phyloP scores from a whole-genome alignment of 345 rosid genomes.

The Linum lewisii region DNA sequence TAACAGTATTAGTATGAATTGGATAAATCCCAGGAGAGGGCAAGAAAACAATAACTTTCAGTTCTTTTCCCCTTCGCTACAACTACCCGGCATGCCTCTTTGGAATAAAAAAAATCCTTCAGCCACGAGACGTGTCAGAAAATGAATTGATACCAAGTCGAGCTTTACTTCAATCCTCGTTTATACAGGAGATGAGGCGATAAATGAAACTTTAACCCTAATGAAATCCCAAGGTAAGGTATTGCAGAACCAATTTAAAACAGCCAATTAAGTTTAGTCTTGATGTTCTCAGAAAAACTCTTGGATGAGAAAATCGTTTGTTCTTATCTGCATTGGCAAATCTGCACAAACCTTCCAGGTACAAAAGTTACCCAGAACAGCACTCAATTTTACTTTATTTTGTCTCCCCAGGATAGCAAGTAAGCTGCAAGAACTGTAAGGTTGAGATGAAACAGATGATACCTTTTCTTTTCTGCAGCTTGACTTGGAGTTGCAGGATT shows the following conservation, averaged over 20 bases:
- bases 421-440: neutral
- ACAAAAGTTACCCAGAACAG: too few species aligned
- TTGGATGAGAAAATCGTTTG: neutral
- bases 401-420: neutral
- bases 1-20: neutral
- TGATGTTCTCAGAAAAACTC: neutral
- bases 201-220: neutral
- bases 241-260: neutral
- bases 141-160: neutral
- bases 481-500: slow-evolving; percentile 14
- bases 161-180: neutral
- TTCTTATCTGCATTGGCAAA: neutral
- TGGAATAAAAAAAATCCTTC: neutral
- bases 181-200: neutral
- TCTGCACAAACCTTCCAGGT: too few species aligned
- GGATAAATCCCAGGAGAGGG: neutral
- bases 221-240: neutral
- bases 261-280: neutral
- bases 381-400: neutral
- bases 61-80: neutral
- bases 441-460: slow-evolving; percentile 7
- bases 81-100: neutral
- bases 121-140: neutral
- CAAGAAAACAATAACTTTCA: neutral
- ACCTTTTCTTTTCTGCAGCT: slow-evolving; percentile 43